phyloP scores from a whole-genome alignment of 805 yeast genomes.

The Candida bentonensis region DNA sequence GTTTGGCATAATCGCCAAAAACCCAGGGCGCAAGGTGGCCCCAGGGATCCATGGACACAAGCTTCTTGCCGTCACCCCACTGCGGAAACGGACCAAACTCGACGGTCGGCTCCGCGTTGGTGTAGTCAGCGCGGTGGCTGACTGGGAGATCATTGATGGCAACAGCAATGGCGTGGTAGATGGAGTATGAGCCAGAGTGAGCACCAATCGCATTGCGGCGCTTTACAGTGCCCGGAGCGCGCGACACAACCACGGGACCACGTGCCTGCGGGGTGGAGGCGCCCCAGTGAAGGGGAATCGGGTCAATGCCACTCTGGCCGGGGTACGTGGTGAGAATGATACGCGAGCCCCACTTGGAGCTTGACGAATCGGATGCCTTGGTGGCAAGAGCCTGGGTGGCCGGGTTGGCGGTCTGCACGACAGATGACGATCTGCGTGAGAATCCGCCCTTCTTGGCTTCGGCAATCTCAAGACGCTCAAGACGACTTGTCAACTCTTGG shows the following conservation, averaged over 20 bases:
- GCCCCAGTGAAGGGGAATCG: slow-evolving; percentile 42
- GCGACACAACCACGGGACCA: slow-evolving; percentile 46
- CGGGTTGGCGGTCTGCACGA: background rate
- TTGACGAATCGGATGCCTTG: slow-evolving; percentile 1
- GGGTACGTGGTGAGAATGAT: slow-evolving; percentile 40
- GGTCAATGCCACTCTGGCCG: slow-evolving; percentile 34
- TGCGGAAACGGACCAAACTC: slow-evolving; percentile 38
- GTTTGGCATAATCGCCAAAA: slow-evolving; percentile 29
- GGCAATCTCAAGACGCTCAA: background rate
- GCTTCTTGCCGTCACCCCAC: slow-evolving; percentile 43
- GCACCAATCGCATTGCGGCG: slow-evolving; percentile 55
- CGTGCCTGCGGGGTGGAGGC: slow-evolving; percentile 32
- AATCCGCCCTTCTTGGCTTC: background rate
- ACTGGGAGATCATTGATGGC: slow-evolving; percentile 44
- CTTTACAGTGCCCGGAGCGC: slow-evolving; percentile 32
- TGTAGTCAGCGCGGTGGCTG: slow-evolving; percentile 41
- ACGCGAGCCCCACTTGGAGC: slow-evolving; percentile 17
- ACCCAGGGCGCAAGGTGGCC: slow-evolving; percentile 56
- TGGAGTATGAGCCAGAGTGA: slow-evolving; percentile 47
- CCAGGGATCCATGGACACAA: slow-evolving; percentile 52
- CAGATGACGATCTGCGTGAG: background rate
- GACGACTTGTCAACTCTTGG: background rate
- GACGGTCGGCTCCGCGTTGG: slow-evolving; percentile 51
- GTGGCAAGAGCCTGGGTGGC: slow-evolving; percentile 4
- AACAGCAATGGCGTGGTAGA: slow-evolving; percentile 52